Evolutionary conservation across 2,329 filamentous ascomycete genomes (phyloP).

Genomic region (Diplodia intermedia): DNA sequence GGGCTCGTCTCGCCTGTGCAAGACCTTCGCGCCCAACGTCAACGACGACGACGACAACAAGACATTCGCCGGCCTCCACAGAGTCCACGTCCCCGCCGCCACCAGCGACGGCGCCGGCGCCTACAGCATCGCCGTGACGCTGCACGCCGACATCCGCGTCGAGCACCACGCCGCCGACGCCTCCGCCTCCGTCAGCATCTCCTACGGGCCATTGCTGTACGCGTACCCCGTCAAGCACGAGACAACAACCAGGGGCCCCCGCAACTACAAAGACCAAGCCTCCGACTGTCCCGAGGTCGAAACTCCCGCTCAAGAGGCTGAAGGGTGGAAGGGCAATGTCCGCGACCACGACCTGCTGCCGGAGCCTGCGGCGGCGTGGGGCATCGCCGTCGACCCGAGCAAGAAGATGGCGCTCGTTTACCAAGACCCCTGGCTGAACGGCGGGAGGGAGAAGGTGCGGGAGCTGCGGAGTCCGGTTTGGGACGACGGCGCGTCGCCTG

Average conservation of each 20-base stretch:
- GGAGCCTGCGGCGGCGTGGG: neutral
- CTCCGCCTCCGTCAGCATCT: neutral
- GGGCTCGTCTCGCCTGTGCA: neutral
- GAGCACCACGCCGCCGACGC: neutral
- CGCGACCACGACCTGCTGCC: conserved; percentile 11
- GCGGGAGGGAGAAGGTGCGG: neutral
- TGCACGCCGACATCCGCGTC: neutral
- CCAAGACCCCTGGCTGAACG: conserved; percentile 1
- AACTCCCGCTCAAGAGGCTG: neutral
- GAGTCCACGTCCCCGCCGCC: neutral
- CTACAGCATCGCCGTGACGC: neutral
- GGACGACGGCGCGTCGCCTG: neutral
- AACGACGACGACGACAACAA: neutral
- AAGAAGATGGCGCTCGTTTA: neutral
- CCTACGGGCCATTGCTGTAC: conserved; percentile 2
- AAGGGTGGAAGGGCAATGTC: neutral
- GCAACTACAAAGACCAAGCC: conserved; percentile 21
- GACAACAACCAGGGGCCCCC: neutral
- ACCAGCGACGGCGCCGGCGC: neutral
- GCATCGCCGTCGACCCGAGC: conserved; percentile 4
- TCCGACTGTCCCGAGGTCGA: neutral
- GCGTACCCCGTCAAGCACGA: neutral
- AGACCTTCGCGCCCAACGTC: neutral
- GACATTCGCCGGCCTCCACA: neutral
- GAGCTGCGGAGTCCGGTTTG: neutral